These are phyloP conservation scores for Naganishia cerealis DNA, from an alignment of 1,284 basidiomycete species.

Conservation along the genomic window DNA sequence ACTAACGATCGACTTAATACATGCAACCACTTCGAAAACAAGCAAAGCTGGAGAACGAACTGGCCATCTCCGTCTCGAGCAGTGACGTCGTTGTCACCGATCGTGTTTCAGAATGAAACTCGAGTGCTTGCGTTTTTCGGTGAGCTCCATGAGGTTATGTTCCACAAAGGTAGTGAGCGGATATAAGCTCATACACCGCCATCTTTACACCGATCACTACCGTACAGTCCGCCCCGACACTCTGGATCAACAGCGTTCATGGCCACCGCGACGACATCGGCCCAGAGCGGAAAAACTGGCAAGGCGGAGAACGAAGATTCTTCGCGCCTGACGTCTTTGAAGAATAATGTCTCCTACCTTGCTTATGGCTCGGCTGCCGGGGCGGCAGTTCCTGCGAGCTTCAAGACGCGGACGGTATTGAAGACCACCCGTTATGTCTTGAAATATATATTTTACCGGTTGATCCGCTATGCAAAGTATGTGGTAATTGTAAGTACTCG, in stretches of 20 bases:
- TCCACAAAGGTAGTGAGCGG: too few species aligned
- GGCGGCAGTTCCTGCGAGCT: constrained; percentile 44
- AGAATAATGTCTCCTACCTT: constrained; percentile 51
- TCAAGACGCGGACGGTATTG: constrained; percentile 48
- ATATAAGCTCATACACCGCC: background rate
- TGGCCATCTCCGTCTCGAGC: background rate
- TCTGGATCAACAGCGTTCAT: background rate
- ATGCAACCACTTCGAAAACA: constrained; percentile 2
- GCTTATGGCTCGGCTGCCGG: constrained; percentile 43
- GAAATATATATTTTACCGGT: constrained; percentile 49
- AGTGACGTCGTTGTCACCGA: constrained; percentile 3
- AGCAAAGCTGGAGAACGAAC: background rate
- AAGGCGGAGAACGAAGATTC: background rate
- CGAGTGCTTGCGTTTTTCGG: background rate
- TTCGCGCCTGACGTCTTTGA: constrained; percentile 30
- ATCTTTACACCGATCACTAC: background rate
- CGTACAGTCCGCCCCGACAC: background rate
- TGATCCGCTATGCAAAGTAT: constrained; percentile 53
- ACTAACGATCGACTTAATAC: background rate
- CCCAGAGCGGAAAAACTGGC: background rate
- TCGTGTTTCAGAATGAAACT: constrained; percentile 16
- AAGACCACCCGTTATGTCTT: constrained; percentile 52
- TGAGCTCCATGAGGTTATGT: too few species aligned
- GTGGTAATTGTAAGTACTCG: constrained; percentile 42
- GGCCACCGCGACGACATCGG: background rate